Evolutionary conservation across 2,329 filamentous ascomycete genomes (phyloP), one percentile per base, ranked within the genome.

Genomic region (Diplodia intermedia): DNA sequence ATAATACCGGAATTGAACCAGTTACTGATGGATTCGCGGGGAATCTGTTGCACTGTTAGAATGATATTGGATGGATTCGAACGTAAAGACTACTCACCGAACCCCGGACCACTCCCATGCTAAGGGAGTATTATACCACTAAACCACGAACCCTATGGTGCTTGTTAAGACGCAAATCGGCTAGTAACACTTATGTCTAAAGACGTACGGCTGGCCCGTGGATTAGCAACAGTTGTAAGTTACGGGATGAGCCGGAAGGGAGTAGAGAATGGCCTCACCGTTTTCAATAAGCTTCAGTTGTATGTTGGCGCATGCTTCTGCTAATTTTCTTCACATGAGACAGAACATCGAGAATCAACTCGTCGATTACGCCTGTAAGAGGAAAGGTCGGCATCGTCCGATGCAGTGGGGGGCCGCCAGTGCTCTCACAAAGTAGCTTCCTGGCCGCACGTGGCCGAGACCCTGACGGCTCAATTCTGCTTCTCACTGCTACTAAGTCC

Each of bases 41-140:
- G 60, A 62, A 52, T 62, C 33, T 36, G 9, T 33, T 11, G 7
- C 9, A 11, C 7, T 33, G 31, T 33, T 2, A 33, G 31, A 8
- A 8, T 11, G 2, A 33, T 33, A 4, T 2, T 33, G 31, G 9
- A 33, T 8, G 31, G 9, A 33, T 33, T 33, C 31, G 31, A 33
- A 33, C 31, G 2, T 4, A 33, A 11, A 33, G 31, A 33, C 31
- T 33, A 33, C 31, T 33, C 9, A 33, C 31, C 29, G 57, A 62
- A 62, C 57, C 57, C 57, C 18, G 55, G 55, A 43, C 55, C 55
- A 57, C 55, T 57, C 36, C 36, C 36, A 57, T 29, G 49, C 49
- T 52, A 52, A 52, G 20, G 20, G 20, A 52, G 49, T 52, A 52
- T 52, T 33, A 33, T 33, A 3, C 26, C 23, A 23, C 23, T 26